Conservation (phyloP, 768 basidiomycete species). For the Botryobasidium botryosum region DNA sequence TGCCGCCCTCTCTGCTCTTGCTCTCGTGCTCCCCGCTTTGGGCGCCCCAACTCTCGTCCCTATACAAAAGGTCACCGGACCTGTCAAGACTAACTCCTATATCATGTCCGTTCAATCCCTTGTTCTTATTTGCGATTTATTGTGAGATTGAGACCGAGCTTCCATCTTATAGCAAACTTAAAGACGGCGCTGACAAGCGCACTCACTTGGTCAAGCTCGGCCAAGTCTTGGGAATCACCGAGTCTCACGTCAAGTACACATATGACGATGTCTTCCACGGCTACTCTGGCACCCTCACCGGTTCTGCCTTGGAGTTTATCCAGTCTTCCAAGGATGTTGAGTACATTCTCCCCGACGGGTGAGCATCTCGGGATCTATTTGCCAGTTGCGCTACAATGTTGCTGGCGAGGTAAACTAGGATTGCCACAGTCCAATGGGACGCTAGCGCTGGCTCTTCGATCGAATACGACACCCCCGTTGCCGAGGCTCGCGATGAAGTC, state of each 20-base stretch:
- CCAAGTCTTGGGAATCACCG: no score
- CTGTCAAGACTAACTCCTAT: constrained; percentile 7
- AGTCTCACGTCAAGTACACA: no score
- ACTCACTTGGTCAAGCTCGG: no score
- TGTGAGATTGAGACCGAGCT: no score
- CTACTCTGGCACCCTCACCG: constrained; percentile 1
- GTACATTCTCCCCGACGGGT: constrained; percentile 5
- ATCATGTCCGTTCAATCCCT: constrained; percentile 3
- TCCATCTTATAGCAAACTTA: no score
- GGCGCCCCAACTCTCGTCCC: no score
- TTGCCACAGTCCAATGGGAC: background rate
- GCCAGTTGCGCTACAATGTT: background rate
- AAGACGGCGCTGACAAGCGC: no score
- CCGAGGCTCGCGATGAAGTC: constrained; percentile 1
- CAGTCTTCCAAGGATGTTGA: constrained; percentile 6
- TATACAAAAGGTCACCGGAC: no score
- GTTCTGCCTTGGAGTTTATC: background rate
- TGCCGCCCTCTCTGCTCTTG: no score
- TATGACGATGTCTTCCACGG: constrained; percentile 4
- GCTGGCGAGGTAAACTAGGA: background rate
- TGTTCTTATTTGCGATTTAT: no score
- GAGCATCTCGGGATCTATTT: no score
- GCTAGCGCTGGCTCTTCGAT: background rate
- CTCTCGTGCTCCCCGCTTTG: no score
- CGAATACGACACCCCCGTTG: background rate